A percentile compares a stretch with the other conserved stretches of the same genome.
These are phyloP conservation scores for Thalassiosira livingstoniorum DNA, from an alignment of 352 stramenopile species.

Conservation along the genomic window DNA sequence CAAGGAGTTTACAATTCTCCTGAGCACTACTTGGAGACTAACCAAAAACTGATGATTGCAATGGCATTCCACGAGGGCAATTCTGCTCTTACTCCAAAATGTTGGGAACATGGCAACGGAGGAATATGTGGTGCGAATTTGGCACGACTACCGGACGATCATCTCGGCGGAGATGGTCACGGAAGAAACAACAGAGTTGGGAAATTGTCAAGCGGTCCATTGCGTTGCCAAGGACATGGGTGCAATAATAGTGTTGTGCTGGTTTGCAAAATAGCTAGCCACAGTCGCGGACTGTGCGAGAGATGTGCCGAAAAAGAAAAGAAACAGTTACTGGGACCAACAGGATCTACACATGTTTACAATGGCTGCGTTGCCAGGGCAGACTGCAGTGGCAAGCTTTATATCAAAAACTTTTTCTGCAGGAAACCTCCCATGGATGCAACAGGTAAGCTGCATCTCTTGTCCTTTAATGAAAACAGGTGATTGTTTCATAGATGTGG, in stretches of 20 bases:
- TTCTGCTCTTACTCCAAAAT: slow-evolving; percentile 87
- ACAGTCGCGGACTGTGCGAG: slow-evolving; percentile 84
- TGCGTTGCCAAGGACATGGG: slow-evolving; percentile 77
- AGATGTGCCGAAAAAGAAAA: slow-evolving; percentile 79
- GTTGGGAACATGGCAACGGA: slow-evolving; percentile 74
- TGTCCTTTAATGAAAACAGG: too few species aligned
- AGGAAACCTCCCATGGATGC: slow-evolving; percentile 76
- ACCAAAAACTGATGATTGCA: slow-evolving; percentile 87
- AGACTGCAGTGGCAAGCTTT: slow-evolving; percentile 85
- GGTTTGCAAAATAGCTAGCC: slow-evolving; percentile 81
- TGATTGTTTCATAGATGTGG: too few species aligned
- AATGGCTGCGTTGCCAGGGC: slow-evolving; percentile 77
- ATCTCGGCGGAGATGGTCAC: slow-evolving; percentile 5
- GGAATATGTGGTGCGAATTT: slow-evolving; percentile 86
- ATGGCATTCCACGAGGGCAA: slow-evolving; percentile 91
- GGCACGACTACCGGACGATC: slow-evolving; percentile 74
- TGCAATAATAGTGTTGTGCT: slow-evolving; percentile 81
- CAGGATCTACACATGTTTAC: slow-evolving; percentile 89
- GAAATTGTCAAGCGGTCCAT: slow-evolving; percentile 23
- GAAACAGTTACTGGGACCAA: slow-evolving; percentile 73
- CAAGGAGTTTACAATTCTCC: slow-evolving; percentile 86
- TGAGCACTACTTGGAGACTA: slow-evolving; percentile 88
- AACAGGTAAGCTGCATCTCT: slow-evolving; percentile 27
- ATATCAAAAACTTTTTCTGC: slow-evolving; percentile 81
- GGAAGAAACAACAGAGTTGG: slow-evolving; percentile 13